These are phyloP conservation scores for Elsinoe batatas DNA, from an alignment of 2,329 filamentous ascomycete species.

Conservation along the genomic window DNA sequence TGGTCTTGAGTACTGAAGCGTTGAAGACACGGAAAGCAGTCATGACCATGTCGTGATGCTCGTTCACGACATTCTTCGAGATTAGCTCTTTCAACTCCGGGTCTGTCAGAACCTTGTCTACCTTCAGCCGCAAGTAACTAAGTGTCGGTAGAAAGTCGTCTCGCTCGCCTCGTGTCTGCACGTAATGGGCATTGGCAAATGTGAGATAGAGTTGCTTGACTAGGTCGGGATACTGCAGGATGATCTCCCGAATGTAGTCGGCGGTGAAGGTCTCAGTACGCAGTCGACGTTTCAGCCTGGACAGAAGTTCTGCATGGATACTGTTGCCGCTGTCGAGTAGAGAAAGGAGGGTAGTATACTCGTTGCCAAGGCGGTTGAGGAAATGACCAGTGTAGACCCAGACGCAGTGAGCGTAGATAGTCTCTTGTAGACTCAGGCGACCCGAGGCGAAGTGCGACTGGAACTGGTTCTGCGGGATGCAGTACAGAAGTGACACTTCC, in stretches of 20 bases:
- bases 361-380: constrained; percentile 80
- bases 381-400: constrained; percentile 99
- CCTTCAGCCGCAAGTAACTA: constrained; percentile 55
- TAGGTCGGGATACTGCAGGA: constrained; percentile 77
- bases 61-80: constrained; percentile 70
- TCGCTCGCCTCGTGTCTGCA: constrained; percentile 52
- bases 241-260: constrained; percentile 96
- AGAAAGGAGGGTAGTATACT: constrained; percentile 79
- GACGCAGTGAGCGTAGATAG: constrained; percentile 92
- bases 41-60: constrained; percentile 98
- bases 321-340: constrained; percentile 74
- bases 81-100: constrained; percentile 65
- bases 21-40: constrained; percentile 95
- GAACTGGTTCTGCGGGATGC: constrained; percentile 94
- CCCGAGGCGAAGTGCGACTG: constrained; percentile 80
- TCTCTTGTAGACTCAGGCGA: constrained; percentile 84
- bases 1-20: constrained; percentile 85
- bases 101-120: constrained; percentile 68
- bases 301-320: constrained; percentile 73
- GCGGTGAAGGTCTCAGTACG: constrained; percentile 96
- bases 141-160: constrained; percentile 63
- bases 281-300: constrained; percentile 89
- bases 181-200: constrained; percentile 80
- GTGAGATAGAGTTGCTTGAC: constrained; percentile 82
- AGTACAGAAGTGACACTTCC: constrained; percentile 94